Evolutionary conservation across 2,329 filamentous ascomycete species (phyloP), one percentile per base, ranked within the genome.

Genomic region (Calonectria naviculata): DNA sequence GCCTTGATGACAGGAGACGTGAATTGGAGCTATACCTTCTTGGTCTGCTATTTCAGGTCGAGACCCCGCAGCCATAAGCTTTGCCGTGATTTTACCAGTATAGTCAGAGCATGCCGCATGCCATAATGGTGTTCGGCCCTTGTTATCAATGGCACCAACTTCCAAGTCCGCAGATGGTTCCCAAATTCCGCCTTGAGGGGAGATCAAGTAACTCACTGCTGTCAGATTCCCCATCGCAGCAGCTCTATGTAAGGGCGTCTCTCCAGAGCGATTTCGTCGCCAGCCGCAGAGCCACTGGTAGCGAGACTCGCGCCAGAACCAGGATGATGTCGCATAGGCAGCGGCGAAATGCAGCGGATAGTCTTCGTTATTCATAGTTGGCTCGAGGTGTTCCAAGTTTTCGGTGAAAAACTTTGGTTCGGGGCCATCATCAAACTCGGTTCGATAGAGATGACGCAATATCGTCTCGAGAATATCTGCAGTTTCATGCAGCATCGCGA

Each of bases 321-420:
- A 5, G 5, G 46, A 24, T 1, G 31, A 42, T 21, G 12, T 29
- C 3, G 47, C 63, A 41, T 65, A 61, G 34, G 67, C 62, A 5
- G 67, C 67, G 26, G 62, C 62, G 41, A 65, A 65, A 38, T 65
- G 63, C 1, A 65, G 15, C 5, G 63, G 47, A 9, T 56, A 56
- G n/a, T 65, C 63, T 29, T 65, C 47, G 26, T 65, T 65, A 19
- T 65, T 65, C 5, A 56, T 52, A 0, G 63, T 65, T 56, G 47
- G 21, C 34, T 65, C 46, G 5, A 65, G 62, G 21, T 65, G 34
- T 31, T 49, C 62, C 42, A 54, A 24, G 8, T 47, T 47, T n/a
- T n/a, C 13, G 17, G 19, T 31, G 24, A 42, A 21, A 8, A 8
- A 26, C 24, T n/a, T 21, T 6, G 10, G 8, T 21, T n/a, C 26